A percentile compares a stretch with the other conserved stretches of the same genome.
These are phyloP conservation scores for Zygosaccharomyces pseudobailii DNA, from an alignment of 1,139 yeast species.

Conservation along the genomic window DNA sequence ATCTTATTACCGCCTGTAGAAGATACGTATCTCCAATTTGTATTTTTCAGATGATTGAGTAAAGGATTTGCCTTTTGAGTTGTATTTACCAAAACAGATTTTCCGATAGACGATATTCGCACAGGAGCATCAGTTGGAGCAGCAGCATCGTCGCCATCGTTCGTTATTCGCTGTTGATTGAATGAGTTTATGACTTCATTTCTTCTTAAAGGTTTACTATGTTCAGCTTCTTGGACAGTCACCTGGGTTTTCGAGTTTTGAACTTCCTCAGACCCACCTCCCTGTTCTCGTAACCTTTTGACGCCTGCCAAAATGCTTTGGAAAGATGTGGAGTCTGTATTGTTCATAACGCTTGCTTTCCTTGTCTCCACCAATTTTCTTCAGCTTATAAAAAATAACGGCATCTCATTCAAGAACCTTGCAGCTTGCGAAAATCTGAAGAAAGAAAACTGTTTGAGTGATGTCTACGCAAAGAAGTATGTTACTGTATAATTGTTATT, in stretches of 20 bases:
- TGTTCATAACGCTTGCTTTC: slow-evolving; percentile 19
- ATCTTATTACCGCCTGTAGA: slow-evolving; percentile 40
- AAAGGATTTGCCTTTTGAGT: slow-evolving; percentile 61
- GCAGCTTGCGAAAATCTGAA: neutral
- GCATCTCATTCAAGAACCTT: neutral
- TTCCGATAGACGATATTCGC: slow-evolving; percentile 12
- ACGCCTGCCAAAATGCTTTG: slow-evolving; percentile 63
- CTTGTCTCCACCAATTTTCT: neutral
- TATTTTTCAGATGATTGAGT: slow-evolving; percentile 43
- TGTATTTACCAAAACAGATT: slow-evolving; percentile 43
- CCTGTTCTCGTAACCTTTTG: slow-evolving; percentile 40
- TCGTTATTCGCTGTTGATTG: slow-evolving; percentile 18
- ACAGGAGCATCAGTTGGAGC: neutral
- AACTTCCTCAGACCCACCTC: slow-evolving; percentile 13
- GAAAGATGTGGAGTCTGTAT: slow-evolving; percentile 54
- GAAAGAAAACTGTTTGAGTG: neutral
- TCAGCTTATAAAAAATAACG: neutral
- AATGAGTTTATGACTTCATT: slow-evolving; percentile 24
- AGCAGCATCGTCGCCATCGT: neutral
- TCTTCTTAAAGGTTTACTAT: neutral
- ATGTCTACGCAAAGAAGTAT: slow-evolving; percentile 27
- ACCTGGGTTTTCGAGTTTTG: neutral
- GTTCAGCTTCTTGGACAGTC: neutral
- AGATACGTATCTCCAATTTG: slow-evolving; percentile 46
- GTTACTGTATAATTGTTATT: slow-evolving; percentile 4